Base-by-base conservation (phyloP, 768 basidiomycete genomes). In the Roridomyces roridus region DNA sequence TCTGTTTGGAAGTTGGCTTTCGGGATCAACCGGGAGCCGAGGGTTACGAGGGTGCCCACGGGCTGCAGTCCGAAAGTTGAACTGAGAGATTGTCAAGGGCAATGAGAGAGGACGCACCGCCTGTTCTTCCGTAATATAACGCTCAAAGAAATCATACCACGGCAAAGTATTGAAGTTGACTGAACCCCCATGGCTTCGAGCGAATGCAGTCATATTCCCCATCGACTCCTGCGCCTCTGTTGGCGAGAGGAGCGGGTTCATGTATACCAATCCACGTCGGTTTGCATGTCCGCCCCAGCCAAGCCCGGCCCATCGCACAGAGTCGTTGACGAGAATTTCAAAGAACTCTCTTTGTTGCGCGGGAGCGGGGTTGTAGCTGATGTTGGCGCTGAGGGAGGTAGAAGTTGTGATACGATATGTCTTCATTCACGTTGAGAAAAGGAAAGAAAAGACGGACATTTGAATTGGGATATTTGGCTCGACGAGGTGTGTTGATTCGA, bases 1-100 rank as follows among this genome's bases (percentile, higher is more conserved):
- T 52, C 60, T 6, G 65, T 67, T 12, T 57, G 45, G 60, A 72
- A 73, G 20, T 64, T 49, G 14, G 52, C 43, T 17, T 65, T 62
- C 14, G 68, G 67, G 23, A 75, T 55, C 9, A 75, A 63, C 1
- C 71, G 70, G 10, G 67, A 65, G 7, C 67, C 68, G 8, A 71
- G 49, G 18, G 21, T 39, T 6, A 20, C 8, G 5, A 31, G 21
- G 15, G 25, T 46, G 14, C 56, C 61, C 7, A 49, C 57, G 17
- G 35, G 15, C 56, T 62, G 46, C 5, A n/a, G n/a, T n/a, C n/a
- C n/a, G n/a, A 31, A 20, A 31, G 12, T 31, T 1, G 14, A 31
- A 31, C 29, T 31, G 29, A 31, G n/a, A 31, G 29, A 31, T 31
- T 14, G 7, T 14, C 6, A 31, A 7, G 6, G 7, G 29, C 29